A percentile compares a stretch with the other conserved stretches of the same genome.
These are phyloP conservation scores for Otatea glauca DNA, from an alignment of 176 grass and related monocot species.

Conservation along the genomic window DNA sequence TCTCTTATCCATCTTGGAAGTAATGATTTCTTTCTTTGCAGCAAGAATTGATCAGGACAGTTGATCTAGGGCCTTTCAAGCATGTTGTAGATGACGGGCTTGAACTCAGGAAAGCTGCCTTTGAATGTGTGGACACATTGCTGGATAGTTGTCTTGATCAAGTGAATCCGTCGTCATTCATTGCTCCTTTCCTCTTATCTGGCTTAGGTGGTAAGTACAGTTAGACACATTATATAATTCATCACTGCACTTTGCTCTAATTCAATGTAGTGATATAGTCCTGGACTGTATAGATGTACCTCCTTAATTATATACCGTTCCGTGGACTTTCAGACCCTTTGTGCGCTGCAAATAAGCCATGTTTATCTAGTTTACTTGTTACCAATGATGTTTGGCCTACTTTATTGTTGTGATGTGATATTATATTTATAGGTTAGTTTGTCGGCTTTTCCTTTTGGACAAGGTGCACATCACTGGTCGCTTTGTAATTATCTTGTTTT, in stretches of 20 bases:
- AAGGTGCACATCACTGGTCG: background rate
- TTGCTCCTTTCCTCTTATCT: constrained; percentile 83
- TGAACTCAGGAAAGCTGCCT: constrained; percentile 91
- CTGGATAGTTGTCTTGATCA: constrained; percentile 95
- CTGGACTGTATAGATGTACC: background rate
- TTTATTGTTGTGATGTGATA: background rate
- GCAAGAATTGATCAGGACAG: constrained; percentile 88
- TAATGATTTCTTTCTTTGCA: constrained; percentile 48
- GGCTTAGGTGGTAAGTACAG: constrained; percentile 74
- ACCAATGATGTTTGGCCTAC: background rate
- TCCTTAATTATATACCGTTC: background rate
- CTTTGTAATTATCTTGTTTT: background rate
- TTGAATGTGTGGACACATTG: constrained; percentile 91
- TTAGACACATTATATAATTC: background rate
- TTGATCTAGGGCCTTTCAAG: constrained; percentile 94
- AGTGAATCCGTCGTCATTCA: constrained; percentile 87
- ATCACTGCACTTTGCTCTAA: background rate
- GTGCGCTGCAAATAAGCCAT: background rate
- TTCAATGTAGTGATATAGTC: background rate
- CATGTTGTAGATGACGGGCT: constrained; percentile 91
- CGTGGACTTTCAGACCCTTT: background rate
- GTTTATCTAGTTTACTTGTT: background rate
- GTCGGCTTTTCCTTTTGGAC: background rate
- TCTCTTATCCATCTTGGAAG: constrained; percentile 12
- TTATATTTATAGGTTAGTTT: background rate